Evolutionary conservation across 208 protist species (phyloP).

Genomic region (Acanthamoeba royreba): DNA sequence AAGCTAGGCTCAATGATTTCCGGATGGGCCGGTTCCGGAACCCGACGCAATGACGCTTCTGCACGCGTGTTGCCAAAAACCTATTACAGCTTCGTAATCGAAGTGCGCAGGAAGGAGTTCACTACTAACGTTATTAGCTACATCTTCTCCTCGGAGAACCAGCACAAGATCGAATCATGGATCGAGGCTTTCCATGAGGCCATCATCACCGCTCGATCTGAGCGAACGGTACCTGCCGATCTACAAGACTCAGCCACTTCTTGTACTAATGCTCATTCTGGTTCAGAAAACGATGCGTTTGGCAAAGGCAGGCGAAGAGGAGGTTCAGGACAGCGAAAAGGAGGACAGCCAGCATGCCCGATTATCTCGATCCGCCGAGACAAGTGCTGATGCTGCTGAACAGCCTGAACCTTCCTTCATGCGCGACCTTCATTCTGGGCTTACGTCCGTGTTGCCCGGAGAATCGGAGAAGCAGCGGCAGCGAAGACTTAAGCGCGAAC

Average conservation of each 20-base stretch:
- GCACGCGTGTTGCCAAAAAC: background rate
- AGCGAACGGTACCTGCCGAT: background rate
- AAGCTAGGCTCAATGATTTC: background rate
- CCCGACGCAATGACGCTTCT: background rate
- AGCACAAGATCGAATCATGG: background rate
- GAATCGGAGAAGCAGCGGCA: background rate
- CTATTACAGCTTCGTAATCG: background rate
- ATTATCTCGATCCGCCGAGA: too few relatives aligned
- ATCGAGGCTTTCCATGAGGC: background rate
- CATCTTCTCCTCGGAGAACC: background rate
- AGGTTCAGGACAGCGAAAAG: too few relatives aligned
- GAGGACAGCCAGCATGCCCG: too few relatives aligned
- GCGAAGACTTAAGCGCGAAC: background rate
- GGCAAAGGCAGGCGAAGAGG: too few relatives aligned
- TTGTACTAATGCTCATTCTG: too few relatives aligned
- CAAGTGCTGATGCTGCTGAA: too few relatives aligned
- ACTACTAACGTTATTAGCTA: background rate
- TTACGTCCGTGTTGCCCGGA: background rate
- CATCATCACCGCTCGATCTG: background rate
- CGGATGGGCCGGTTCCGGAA: background rate
- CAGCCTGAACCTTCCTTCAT: background rate
- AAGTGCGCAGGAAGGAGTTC: background rate
- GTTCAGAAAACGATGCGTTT: too few relatives aligned
- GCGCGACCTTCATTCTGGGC: background rate
- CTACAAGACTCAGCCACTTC: background rate